phyloP scores from a whole-genome alignment of 768 basidiomycete species.

The Lyophyllum decastes region DNA sequence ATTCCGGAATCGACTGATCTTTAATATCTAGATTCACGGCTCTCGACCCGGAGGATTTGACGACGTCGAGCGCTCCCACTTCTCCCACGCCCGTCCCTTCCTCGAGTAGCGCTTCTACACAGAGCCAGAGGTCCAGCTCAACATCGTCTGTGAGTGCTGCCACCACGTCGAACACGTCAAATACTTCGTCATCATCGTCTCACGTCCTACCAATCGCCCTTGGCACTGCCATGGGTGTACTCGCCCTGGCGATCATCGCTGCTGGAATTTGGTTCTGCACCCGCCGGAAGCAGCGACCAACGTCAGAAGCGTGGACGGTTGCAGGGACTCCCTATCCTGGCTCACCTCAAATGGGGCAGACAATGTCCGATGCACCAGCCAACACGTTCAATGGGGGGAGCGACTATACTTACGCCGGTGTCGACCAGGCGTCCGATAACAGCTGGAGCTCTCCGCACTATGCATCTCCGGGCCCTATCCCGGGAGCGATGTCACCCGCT shows the following conservation, averaged over 20 bases:
- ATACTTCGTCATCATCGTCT: slow-evolving; percentile 16
- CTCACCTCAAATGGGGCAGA: slow-evolving; percentile 6
- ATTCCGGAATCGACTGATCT: slow-evolving; percentile 5
- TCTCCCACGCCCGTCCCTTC: slow-evolving; percentile 13
- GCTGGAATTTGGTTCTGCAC: slow-evolving; percentile 30
- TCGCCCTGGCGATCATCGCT: slow-evolving; percentile 29
- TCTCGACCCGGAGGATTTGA: slow-evolving; percentile 19
- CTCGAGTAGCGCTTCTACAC: background rate
- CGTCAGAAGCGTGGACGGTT: slow-evolving; percentile 37
- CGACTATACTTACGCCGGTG: slow-evolving; percentile 5
- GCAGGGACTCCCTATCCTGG: slow-evolving; percentile 20
- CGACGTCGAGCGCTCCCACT: slow-evolving; percentile 10
- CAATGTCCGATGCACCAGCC: slow-evolving; percentile 2
- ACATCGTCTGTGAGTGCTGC: slow-evolving; percentile 12
- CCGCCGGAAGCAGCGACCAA: slow-evolving; percentile 26
- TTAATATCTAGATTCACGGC: slow-evolving; percentile 22
- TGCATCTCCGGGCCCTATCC: slow-evolving; percentile 4
- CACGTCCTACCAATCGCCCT: slow-evolving; percentile 32
- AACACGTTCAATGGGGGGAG: background rate
- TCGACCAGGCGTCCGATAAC: background rate
- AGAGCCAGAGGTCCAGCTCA: slow-evolving; percentile 4
- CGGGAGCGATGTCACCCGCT: slow-evolving; percentile 11
- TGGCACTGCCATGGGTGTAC: slow-evolving; percentile 31
- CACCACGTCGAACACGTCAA: slow-evolving; percentile 21
- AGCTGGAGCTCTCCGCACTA: background rate